These are phyloP conservation scores for Metarhizium guizhouense DNA, from an alignment of 2,329 filamentous ascomycete species.

Conservation along the genomic window DNA sequence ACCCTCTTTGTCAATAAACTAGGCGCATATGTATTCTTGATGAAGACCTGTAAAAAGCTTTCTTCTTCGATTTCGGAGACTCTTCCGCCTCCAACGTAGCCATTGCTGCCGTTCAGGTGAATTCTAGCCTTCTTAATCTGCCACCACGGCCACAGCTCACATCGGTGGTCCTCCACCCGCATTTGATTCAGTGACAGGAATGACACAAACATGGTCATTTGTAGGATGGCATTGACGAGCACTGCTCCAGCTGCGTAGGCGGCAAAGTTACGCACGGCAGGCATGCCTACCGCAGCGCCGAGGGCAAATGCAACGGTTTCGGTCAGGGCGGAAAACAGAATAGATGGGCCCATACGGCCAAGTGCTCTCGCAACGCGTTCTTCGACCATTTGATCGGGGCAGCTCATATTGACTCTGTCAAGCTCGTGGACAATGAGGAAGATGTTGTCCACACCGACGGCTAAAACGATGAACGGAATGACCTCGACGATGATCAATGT, in stretches of 20 bases:
- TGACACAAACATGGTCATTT: conserved; percentile 95
- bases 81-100: conserved; percentile 43
- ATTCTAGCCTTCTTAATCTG: conserved; percentile 66
- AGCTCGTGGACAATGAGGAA: conserved; percentile 98
- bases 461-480: conserved; percentile 92
- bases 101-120: conserved; percentile 50
- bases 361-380: conserved; percentile 78
- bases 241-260: conserved; percentile 94
- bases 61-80: conserved; percentile 75
- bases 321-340: conserved; percentile 87
- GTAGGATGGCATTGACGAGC: conserved; percentile 91
- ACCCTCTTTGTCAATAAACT: conserved; percentile 69
- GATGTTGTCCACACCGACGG: conserved; percentile 97
- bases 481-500: conserved; percentile 98
- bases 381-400: conserved; percentile 81
- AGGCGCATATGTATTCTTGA: conserved; percentile 83
- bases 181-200: conserved; percentile 85
- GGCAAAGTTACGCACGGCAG: conserved; percentile 93
- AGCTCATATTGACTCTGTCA: conserved; percentile 84
- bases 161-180: conserved; percentile 77
- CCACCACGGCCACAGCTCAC: conserved; percentile 87
- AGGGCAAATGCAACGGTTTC: conserved; percentile 91
- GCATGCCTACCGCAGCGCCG: conserved; percentile 93
- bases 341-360: conserved; percentile 95
- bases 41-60: conserved; percentile 74